Conservation (phyloP, 768 basidiomycete genomes). For the Boletus rubropictus region DNA sequence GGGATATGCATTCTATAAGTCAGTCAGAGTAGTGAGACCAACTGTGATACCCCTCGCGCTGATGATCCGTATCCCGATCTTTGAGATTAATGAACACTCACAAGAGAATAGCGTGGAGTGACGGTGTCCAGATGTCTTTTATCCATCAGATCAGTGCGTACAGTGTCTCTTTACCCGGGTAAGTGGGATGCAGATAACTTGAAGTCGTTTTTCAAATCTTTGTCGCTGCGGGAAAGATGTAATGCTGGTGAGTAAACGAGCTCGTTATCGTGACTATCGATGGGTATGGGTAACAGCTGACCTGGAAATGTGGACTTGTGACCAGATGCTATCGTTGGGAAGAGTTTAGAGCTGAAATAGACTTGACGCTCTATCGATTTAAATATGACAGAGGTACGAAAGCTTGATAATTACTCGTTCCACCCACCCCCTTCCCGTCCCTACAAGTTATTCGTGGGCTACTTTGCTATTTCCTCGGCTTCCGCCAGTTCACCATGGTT, state of each 20-base stretch:
- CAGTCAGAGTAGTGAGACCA: background rate
- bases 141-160: background rate
- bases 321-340: background rate
- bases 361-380: background rate
- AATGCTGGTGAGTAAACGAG: conserved; percentile 7
- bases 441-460: no score
- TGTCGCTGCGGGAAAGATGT: background rate
- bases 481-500: background rate
- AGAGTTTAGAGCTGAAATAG: background rate
- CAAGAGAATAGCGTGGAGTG: background rate
- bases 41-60: background rate
- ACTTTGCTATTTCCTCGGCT: no score
- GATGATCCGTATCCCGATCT: background rate
- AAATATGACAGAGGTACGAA: background rate
- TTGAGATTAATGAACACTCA: background rate
- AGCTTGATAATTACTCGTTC: background rate
- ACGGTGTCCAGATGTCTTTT: background rate
- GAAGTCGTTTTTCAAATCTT: background rate
- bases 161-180: background rate
- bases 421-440: background rate
- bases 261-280: no score
- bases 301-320: background rate
- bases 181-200: background rate
- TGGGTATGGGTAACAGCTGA: no score
- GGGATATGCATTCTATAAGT: background rate